Base-by-base conservation (phyloP, 2,329 filamentous ascomycete species). In the Curvularia eragrostidis region DNA sequence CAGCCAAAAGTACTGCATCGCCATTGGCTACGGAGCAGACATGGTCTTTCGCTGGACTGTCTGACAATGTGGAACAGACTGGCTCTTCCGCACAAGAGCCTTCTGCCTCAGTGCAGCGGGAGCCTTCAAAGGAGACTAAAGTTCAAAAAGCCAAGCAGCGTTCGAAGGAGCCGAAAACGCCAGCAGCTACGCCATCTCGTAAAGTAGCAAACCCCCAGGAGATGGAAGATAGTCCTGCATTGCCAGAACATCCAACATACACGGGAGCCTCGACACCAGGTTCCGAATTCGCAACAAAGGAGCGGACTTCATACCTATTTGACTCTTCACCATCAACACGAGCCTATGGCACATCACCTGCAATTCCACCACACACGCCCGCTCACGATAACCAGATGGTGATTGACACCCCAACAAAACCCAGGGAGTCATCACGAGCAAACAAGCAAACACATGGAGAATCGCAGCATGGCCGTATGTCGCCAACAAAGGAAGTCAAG, bases 321-420 rank as follows among this genome's bases (percentile, higher is more conserved):
- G 67, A 76, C 51, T 76, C 75, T 12, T 77, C 74, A 39, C 74
- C 74, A 23, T 77, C 74, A 26, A 73, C 69, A 13, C 72, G 73
- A 34, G 66, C 61, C n/a, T 72, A 73, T 39, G 64, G 61, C 26
- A 70, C 73, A 23, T 69, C 72, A n/a, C 64, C 72, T 43, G 57
- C 62, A 19, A 56, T 63, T 30, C 57, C 54, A 36, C 49, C 64
- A n/a, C 65, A 61, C n/a, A 62, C 64, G 12, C 71, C 63, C 12
- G 58, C 58, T 48, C 55, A 59, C 28, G 67, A 63, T n/a, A 61
- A 42, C 26, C 53, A 56, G 34, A 59, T 52, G 26, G 47, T 38
- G 4, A 30, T 43, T 26, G 51, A 58, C 15, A 60, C 67, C 26
- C 58, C 62, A 9, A 56, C 50, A 8, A 67, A 59, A 52, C 59